phyloP scores from a whole-genome alignment of 345 rosid genomes.

The Pseudoturritis turrita region DNA sequence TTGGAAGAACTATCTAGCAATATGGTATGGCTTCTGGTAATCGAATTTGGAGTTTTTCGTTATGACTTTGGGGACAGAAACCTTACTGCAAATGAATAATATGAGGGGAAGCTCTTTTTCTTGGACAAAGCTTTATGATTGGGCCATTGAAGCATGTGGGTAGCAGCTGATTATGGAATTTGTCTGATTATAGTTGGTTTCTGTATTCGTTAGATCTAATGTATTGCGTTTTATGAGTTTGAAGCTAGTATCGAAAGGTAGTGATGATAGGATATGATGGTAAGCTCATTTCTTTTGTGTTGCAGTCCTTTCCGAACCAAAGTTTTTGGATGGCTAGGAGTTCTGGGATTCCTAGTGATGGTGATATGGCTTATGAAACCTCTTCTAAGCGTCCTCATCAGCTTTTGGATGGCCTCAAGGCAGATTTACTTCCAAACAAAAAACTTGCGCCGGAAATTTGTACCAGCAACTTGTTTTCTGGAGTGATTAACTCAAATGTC shows the following conservation, averaged over 20 bases:
- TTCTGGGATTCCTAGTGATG: conserved; percentile 44
- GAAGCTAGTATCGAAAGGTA: neutral
- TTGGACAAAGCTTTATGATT: neutral
- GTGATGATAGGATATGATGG: neutral
- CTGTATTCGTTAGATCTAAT: too few relatives aligned
- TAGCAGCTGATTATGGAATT: neutral
- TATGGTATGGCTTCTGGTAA: neutral
- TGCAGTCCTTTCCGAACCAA: conserved; percentile 7
- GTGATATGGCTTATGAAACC: conserved; percentile 42
- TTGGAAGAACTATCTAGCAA: neutral
- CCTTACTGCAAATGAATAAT: neutral
- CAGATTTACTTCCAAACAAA: conserved; percentile 55
- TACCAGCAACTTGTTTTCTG: conserved; percentile 24
- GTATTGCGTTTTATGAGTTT: neutral
- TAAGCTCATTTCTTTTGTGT: neutral
- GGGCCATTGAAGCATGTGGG: neutral
- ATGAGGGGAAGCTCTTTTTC: neutral
- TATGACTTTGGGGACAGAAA: neutral
- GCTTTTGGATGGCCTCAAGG: conserved; percentile 49
- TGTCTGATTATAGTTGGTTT: neutral
- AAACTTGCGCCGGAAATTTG: conserved; percentile 48
- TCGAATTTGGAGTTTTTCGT: neutral
- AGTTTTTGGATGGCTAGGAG: conserved; percentile 42
- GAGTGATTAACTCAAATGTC: conserved; percentile 29
- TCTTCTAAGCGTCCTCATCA: conserved; percentile 55